These are phyloP conservation scores for Alternaria panax DNA, from an alignment of 2,329 filamentous ascomycete species.

Conservation along the genomic window DNA sequence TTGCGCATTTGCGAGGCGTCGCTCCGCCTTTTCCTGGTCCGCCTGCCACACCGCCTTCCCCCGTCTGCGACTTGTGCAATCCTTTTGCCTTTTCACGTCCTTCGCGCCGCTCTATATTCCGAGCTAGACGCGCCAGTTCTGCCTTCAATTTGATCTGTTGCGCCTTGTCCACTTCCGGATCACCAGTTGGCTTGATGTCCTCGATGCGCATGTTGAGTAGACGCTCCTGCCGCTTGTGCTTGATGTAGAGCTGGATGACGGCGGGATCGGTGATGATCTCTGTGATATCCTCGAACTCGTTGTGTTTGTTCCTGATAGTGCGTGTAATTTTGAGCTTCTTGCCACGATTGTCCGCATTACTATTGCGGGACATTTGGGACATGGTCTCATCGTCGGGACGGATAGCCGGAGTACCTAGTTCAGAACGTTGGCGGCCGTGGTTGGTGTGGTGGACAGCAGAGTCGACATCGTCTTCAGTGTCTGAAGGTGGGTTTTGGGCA, in stretches of 20 bases:
- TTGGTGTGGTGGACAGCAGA: slow-evolving; percentile 55
- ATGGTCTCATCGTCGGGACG: slow-evolving; percentile 73
- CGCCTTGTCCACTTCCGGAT: slow-evolving; percentile 70
- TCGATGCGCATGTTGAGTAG: slow-evolving; percentile 76
- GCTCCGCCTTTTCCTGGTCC: slow-evolving; percentile 56
- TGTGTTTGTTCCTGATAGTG: slow-evolving; percentile 67
- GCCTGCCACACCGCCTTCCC: slow-evolving; percentile 56
- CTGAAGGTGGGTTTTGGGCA: slow-evolving; percentile 76
- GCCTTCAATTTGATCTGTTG: slow-evolving; percentile 69
- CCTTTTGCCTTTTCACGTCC: slow-evolving; percentile 91
- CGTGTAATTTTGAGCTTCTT: slow-evolving; percentile 78
- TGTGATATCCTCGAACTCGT: slow-evolving; percentile 62
- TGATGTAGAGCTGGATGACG: slow-evolving; percentile 88
- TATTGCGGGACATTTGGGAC: slow-evolving; percentile 59
- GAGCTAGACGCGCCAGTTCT: slow-evolving; percentile 83
- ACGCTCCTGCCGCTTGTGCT: slow-evolving; percentile 74
- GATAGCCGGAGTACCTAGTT: slow-evolving; percentile 65
- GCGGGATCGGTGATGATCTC: slow-evolving; percentile 70
- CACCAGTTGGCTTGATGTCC: slow-evolving; percentile 69
- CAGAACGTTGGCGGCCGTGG: slow-evolving; percentile 61
- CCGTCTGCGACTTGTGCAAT: slow-evolving; percentile 51
- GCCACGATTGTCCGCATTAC: slow-evolving; percentile 67
- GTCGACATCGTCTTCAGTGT: slow-evolving; percentile 71
- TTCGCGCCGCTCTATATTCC: slow-evolving; percentile 89
- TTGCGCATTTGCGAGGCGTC: slow-evolving; percentile 87